phyloP scores from a whole-genome alignment of 164 flowering plant genomes.

The Litsea cubeba region DNA sequence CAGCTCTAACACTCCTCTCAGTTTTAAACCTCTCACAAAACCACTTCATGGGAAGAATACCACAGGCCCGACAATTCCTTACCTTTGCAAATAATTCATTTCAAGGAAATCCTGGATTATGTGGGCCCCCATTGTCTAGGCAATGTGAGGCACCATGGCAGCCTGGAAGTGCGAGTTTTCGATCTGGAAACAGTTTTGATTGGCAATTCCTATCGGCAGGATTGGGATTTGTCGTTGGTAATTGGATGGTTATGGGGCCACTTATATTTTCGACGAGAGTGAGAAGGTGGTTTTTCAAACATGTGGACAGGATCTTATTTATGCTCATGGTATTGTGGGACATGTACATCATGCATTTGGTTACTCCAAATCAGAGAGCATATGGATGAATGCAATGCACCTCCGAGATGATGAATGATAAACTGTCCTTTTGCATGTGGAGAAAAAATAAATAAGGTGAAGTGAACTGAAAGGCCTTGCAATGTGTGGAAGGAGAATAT shows the following conservation, averaged over 20 bases:
- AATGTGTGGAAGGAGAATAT: too few species aligned
- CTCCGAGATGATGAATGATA: too few species aligned
- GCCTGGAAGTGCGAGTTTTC: too few species aligned
- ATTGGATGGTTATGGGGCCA: slow-evolving; percentile 31
- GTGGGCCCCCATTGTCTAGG: slow-evolving; percentile 12
- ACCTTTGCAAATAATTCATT: slow-evolving; percentile 9
- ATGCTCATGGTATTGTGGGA: slow-evolving; percentile 1
- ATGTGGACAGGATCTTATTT: slow-evolving; percentile 20
- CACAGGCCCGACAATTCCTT: slow-evolving; percentile 10
- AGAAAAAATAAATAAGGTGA: too few species aligned
- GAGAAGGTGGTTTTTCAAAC: slow-evolving; percentile 31
- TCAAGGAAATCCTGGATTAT: slow-evolving; percentile 10
- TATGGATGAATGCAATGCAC: too few species aligned
- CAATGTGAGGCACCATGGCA: background rate
- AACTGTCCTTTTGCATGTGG: too few species aligned
- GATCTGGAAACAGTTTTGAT: slow-evolving; percentile 2
- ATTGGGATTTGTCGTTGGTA: slow-evolving; percentile 44
- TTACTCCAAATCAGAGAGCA: too few species aligned
- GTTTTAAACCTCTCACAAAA: slow-evolving; percentile 14
- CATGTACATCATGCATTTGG: too few species aligned
- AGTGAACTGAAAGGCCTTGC: too few species aligned
- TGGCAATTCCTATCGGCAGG: slow-evolving; percentile 44
- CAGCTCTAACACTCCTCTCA: slow-evolving; percentile 10
- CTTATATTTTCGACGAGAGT: slow-evolving; percentile 32
- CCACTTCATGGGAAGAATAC: slow-evolving; percentile 13